Evolutionary conservation across 2,329 filamentous ascomycete species (phyloP).

Genomic region (Talaromyces funiculosus): DNA sequence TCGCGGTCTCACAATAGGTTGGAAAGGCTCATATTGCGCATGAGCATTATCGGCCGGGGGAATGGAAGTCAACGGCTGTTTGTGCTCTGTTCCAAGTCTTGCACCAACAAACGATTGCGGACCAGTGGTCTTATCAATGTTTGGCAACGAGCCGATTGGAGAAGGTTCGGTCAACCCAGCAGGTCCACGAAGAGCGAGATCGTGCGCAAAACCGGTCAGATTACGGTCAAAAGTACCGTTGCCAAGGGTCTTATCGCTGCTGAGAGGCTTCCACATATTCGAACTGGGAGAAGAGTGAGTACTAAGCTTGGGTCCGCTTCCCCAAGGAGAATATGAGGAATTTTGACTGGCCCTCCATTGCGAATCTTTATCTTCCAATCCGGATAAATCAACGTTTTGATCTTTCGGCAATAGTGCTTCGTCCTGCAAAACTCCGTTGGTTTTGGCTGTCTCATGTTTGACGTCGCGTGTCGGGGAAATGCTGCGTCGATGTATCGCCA

Average conservation of each 20-base stretch:
- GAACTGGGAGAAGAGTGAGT: conserved; percentile 30
- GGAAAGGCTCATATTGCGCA: conserved; percentile 33
- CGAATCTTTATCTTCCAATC: conserved; percentile 28
- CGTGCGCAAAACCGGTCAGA: conserved; percentile 46
- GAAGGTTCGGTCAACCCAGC: conserved; percentile 36
- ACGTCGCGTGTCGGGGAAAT: conserved; percentile 29
- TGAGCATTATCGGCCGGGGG: conserved; percentile 37
- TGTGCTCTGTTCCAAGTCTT: conserved; percentile 29
- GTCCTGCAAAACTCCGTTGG: conserved; percentile 26
- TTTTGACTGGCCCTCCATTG: conserved; percentile 37
- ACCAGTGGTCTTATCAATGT: conserved; percentile 18
- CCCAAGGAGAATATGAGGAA: conserved; percentile 35
- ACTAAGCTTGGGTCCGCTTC: conserved; percentile 30
- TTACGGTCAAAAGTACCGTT: conserved; percentile 58
- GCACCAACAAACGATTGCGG: conserved; percentile 28
- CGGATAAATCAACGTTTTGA: conserved; percentile 20
- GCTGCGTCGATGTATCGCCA: conserved; percentile 24
- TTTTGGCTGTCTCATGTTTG: conserved; percentile 17
- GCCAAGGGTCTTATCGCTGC: conserved; percentile 53
- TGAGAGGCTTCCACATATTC: conserved; percentile 56
- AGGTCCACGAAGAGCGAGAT: conserved; percentile 36
- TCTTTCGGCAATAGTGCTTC: conserved; percentile 20
- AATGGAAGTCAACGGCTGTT: conserved; percentile 28
- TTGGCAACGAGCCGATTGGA: conserved; percentile 27
- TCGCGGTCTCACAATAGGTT: conserved; percentile 38